Conservation (phyloP, 352 stramenopile species). For the Phytophthora pini region DNA sequence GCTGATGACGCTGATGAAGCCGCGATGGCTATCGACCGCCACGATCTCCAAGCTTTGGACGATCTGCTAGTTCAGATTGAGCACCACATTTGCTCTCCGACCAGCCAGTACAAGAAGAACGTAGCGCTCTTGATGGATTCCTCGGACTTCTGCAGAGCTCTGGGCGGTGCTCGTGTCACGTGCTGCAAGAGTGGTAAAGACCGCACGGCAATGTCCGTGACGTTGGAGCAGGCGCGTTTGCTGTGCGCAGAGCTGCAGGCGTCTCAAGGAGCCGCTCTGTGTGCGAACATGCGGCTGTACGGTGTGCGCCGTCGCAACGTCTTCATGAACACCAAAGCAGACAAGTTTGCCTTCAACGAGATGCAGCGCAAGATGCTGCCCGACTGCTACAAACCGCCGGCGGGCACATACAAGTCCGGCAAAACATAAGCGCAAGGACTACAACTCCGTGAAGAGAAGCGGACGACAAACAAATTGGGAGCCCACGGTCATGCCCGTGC, state of each 20-base stretch:
- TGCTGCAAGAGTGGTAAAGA: constrained; percentile 99
- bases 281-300: constrained; percentile 76
- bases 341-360: constrained; percentile 90
- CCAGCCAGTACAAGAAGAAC: constrained; percentile 85
- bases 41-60: constrained; percentile 68
- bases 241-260: constrained; percentile 64
- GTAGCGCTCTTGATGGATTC: constrained; percentile 81
- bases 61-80: constrained; percentile 73
- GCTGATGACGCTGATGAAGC: constrained; percentile 32
- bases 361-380: constrained; percentile 88
- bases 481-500: constrained; percentile 4
- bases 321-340: constrained; percentile 84
- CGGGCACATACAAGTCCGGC: constrained; percentile 85
- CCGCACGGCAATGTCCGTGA: constrained; percentile 97
- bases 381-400: constrained; percentile 85
- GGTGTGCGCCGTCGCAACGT: constrained; percentile 84
- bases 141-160: constrained; percentile 80
- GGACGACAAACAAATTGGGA: constrained; percentile 19
- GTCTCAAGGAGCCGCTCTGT: constrained; percentile 60
- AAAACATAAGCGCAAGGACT: constrained; percentile 59
- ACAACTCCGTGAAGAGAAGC: constrained; percentile 29
- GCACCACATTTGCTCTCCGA: constrained; percentile 70
- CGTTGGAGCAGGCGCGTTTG: constrained; percentile 90
- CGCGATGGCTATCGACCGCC: constrained; percentile 36
- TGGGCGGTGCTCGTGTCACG: constrained; percentile 93